Percentiles rank a stretch among this genome's conserved stretches.
Conservation (phyloP, 805 yeast species). For the Candida ulmi region DNA sequence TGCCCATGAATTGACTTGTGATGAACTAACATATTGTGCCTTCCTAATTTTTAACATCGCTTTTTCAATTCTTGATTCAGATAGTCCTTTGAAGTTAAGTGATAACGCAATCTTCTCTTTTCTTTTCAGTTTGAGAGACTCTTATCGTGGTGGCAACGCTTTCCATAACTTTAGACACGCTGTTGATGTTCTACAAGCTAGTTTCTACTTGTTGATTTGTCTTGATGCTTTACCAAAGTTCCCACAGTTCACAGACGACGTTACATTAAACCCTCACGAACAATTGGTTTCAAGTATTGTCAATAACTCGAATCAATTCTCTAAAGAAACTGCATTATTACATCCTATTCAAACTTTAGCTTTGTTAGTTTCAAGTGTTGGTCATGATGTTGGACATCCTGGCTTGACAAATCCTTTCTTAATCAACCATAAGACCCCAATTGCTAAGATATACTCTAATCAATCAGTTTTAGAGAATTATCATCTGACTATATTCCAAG, state of each 20-base stretch:
- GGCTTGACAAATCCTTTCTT: constrained; percentile 85
- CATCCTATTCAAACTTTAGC: constrained; percentile 46
- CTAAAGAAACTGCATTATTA: constrained; percentile 11
- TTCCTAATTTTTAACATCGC: constrained; percentile 47
- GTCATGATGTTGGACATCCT: constrained; percentile 96
- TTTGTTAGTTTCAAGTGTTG: constrained; percentile 74
- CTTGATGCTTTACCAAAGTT: constrained; percentile 21
- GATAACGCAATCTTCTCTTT: constrained; percentile 52
- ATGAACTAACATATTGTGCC: constrained; percentile 61
- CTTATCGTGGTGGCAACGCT: constrained; percentile 79
- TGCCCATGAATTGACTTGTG: constrained; percentile 57
- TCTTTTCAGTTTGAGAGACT: constrained; percentile 63
- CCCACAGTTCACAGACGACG: constrained; percentile 13
- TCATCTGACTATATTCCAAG: constrained; percentile 63
- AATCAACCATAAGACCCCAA: constrained; percentile 51
- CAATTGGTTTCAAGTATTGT: neutral
- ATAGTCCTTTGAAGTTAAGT: constrained; percentile 9
- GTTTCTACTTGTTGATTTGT: constrained; percentile 52
- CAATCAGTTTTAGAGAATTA: constrained; percentile 75
- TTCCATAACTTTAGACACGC: constrained; percentile 97
- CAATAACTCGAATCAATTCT: constrained; percentile 1
- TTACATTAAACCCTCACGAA: constrained; percentile 12
- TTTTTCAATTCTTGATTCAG: constrained; percentile 21
- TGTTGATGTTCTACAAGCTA: constrained; percentile 89
- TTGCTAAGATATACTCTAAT: constrained; percentile 56